Percentiles rank a stretch among this genome's conserved stretches.
Evolutionary conservation across 768 basidiomycete species (phyloP).

Genomic region (Rhodosporidiobolus sp.): DNA sequence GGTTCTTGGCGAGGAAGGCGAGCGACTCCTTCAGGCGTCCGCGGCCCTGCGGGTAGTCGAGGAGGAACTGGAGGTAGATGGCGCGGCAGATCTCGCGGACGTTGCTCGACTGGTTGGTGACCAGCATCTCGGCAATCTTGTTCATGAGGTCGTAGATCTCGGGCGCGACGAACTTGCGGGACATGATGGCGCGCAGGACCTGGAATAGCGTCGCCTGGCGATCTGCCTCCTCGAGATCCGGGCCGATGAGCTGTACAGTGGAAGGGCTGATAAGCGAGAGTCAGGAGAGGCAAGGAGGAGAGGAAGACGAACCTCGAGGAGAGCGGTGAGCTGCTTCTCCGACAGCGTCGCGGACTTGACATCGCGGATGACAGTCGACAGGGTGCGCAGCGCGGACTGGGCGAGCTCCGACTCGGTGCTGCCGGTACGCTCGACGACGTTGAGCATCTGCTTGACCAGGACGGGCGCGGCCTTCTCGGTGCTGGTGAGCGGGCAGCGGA

Average conservation of each 20-base stretch:
- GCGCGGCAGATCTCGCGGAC: slow-evolving; percentile 89
- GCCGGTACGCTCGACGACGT: slow-evolving; percentile 74
- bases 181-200: slow-evolving; percentile 82
- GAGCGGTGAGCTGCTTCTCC: slow-evolving; percentile 80
- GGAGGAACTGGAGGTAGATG: slow-evolving; percentile 83
- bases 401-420: slow-evolving; percentile 85
- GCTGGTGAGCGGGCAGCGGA: slow-evolving; percentile 75
- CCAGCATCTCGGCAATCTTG: slow-evolving; percentile 81
- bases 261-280: neutral
- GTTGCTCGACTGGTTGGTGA: slow-evolving; percentile 83
- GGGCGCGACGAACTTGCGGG: slow-evolving; percentile 85
- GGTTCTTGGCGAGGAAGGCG: slow-evolving; percentile 85
- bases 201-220: slow-evolving; percentile 83
- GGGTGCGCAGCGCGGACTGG: slow-evolving; percentile 79
- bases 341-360: slow-evolving; percentile 73
- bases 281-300: neutral
- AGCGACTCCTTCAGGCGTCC: slow-evolving; percentile 82
- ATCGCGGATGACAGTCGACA: slow-evolving; percentile 86
- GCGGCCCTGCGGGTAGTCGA: slow-evolving; percentile 95
- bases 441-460: slow-evolving; percentile 75
- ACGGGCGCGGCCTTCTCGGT: slow-evolving; percentile 74
- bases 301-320: slow-evolving; percentile 54
- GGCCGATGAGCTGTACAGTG: slow-evolving; percentile 63
- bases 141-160: slow-evolving; percentile 98
- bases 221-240: slow-evolving; percentile 83